Conservation (phyloP, 805 yeast genomes). For the Komagataella pseudopastoris region DNA sequence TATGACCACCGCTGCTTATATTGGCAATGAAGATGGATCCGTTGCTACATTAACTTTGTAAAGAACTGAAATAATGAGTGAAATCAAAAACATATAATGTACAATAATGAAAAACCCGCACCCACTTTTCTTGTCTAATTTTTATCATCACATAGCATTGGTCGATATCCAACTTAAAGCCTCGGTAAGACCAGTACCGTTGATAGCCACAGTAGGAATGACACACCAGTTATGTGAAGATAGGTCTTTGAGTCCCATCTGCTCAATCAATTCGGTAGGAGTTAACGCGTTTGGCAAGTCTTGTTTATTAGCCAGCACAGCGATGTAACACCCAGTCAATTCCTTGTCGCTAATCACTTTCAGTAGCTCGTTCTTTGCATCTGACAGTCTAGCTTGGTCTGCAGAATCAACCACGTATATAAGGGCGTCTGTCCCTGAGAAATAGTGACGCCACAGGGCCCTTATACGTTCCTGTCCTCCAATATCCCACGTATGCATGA, state of each 20-base stretch:
- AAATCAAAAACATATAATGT: background rate
- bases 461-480: conserved; percentile 93
- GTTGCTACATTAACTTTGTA: background rate
- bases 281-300: conserved; percentile 60
- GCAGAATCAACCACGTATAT: conserved; percentile 84
- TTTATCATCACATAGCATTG: conserved; percentile 21
- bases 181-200: conserved; percentile 83
- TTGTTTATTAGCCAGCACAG: conserved; percentile 85
- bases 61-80: background rate
- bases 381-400: conserved; percentile 58
- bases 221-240: conserved; percentile 80
- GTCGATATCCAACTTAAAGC: conserved; percentile 78
- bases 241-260: conserved; percentile 44
- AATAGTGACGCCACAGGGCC: conserved; percentile 92
- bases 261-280: conserved; percentile 70
- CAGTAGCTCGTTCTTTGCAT: conserved; percentile 64
- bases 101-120: conserved; percentile 1
- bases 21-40: conserved; percentile 73
- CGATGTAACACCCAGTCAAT: conserved; percentile 62
- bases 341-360: conserved; percentile 76
- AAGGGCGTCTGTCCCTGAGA: conserved; percentile 84
- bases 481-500: conserved; percentile 65
- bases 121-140: background rate
- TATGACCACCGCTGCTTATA: conserved; percentile 70
- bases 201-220: conserved; percentile 79